Evolutionary conservation across 192 early-diverging fungal species (phyloP), one percentile per base, ranked within the genome.

Genomic region (Gigaspora rosea): DNA sequence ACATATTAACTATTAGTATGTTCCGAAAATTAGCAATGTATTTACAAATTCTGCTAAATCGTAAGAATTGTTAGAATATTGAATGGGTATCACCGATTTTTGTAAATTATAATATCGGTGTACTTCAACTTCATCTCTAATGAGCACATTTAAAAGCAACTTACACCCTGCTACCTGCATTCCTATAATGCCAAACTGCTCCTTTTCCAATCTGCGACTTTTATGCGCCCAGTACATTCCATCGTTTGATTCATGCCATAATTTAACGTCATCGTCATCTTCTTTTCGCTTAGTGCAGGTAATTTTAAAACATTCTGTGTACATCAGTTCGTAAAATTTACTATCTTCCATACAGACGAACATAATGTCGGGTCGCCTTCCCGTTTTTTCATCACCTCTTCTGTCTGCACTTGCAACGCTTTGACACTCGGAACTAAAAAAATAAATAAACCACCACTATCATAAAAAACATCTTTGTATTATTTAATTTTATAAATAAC

Each of bases 271-370:
- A 8, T 66, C 33, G 35, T 66, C 64, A 2, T 66, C 4, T n/a
- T 51, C 49, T 68, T 68, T 47, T 7, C 22, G 27, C 27, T 49
- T 68, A 6, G 66, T 68, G 18, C 49, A 68, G 22, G 18, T 27
- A 68, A 68, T 68, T 22, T 18, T 12, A 11, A 5, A 68, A 68
- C 47, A 68, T 49, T 68, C 47, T 18, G 66, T 10, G 49, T 68
- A 68, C 47, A 68, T 68, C 16, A 68, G 8, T n/a, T 68, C 66
- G 49, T 68, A 68, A 68, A 49, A 68, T 68, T 68, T 68, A 68
- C 22, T 4, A 49, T 33, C n/a, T 27, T 68, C 47, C 22, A 49
- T 68, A 68, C 46, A 15, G 8, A 68, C n/a, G 18, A 68, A 49
- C 66, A 68, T 68, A 68, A 68, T 49, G 22, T 68, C 18, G 36